Base-by-base conservation (phyloP, 1,284 basidiomycete genomes). In the Neolentinus lepideus region DNA sequence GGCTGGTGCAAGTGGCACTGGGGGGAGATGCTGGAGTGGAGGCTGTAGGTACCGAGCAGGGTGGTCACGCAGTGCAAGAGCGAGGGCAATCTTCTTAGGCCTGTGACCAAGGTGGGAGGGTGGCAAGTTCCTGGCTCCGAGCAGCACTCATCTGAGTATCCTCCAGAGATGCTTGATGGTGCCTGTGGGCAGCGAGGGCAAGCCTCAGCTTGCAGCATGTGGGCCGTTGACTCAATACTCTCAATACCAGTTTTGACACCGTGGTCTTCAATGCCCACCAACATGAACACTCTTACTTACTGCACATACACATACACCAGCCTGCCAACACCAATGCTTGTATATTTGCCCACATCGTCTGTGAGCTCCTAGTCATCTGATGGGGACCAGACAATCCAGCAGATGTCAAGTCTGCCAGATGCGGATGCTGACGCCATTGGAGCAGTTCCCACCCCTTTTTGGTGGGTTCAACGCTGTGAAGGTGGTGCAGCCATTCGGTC, bases 1-100 rank as follows among this genome's bases (percentile, higher is more conserved):
- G 83, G 88, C 26, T 80, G 88, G 24, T 91, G 89, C 63, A 88
- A 92, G 67, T 82, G 86, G 24, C 87, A 88, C 0, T 77, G 92
- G 31, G 88, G 89, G 35, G 83, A 85, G 64, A 87, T 86, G 6
- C 78, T 92, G 19, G 83, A 86, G 57, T 92, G 89, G 89, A 80
- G 87, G 25, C 79, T 92, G 14, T 92, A 89, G 63, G 58, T 64
- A 62, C 69, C 66, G 61, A 50, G 47, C 47, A 14, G 22, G 21
- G 27, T 6, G 16, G 38, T 43, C 4, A 21, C 38, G 12, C 6
- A 16, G 38, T 43, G 38, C 16, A 43, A 43, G 38, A 43, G 38
- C 16, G 38, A 43, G 19, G 38, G 8, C 38, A 16, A 43, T 43
- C 16, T 43, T 3, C 6, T 16, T 4, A 6, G 3, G 16, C 38